Evolutionary conservation across 2,329 filamentous ascomycete genomes (phyloP).

Genomic region (Mariannaea elegans): DNA sequence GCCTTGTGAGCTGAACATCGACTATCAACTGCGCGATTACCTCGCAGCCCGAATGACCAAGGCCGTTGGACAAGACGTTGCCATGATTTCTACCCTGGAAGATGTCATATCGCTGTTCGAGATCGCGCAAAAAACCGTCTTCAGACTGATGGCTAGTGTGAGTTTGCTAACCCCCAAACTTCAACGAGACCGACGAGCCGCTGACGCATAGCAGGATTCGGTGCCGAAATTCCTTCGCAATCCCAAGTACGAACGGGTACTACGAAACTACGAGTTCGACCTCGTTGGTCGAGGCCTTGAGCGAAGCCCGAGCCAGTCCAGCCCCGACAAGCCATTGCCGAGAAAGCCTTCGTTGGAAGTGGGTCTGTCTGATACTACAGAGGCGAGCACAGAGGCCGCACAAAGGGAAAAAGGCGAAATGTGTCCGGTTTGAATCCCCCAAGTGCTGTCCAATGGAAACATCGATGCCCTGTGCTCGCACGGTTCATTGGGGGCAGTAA

Average conservation of each 20-base stretch:
- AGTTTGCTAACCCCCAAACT: constrained; percentile 53
- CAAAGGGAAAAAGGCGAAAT: no score
- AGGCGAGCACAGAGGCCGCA: no score
- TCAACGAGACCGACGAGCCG: constrained; percentile 18
- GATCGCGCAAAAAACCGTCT: constrained; percentile 92
- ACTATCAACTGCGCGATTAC: constrained; percentile 92
- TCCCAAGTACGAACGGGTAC: constrained; percentile 40
- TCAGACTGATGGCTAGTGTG: constrained; percentile 98
- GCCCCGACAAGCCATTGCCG: no score
- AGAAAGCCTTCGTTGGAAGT: no score
- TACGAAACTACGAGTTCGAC: constrained; percentile 71
- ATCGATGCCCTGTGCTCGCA: no score
- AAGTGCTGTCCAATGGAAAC: no score
- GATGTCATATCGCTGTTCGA: constrained; percentile 92
- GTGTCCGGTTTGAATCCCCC: no score
- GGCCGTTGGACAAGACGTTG: constrained; percentile 90
- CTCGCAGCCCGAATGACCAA: constrained; percentile 96
- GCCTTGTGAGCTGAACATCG: constrained; percentile 96
- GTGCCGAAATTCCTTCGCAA: constrained; percentile 78
- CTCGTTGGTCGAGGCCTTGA: constrained; percentile 56
- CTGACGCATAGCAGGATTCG: constrained; percentile 66
- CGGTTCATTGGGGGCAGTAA: no score
- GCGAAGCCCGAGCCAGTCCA: constrained; percentile 68
- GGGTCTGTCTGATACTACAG: no score
- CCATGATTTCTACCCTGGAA: constrained; percentile 75